A percentile compares a stretch with the other conserved stretches of the same genome.
phyloP scores from a whole-genome alignment of 2,329 filamentous ascomycete species.

The Hymenoscyphus salicellus region DNA sequence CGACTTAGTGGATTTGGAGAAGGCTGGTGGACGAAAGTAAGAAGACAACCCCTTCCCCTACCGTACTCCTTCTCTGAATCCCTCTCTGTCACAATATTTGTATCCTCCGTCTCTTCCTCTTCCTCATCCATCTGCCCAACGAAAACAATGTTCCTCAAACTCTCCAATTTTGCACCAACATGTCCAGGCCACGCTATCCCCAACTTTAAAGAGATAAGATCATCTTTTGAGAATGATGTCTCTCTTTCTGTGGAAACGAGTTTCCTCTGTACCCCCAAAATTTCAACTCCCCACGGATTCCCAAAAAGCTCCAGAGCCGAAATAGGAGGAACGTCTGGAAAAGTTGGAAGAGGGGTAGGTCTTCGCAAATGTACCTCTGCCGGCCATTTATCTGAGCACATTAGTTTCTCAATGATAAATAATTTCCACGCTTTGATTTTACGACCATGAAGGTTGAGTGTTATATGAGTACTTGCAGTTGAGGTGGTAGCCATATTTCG shows the following conservation, averaged over 20 bases:
- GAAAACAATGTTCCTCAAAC: not conserved
- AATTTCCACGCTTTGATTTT: not conserved
- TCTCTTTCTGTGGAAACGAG: not conserved
- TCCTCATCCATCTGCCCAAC: not conserved
- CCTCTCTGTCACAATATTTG: too few relatives aligned
- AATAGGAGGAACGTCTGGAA: too few relatives aligned
- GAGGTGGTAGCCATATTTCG: not conserved
- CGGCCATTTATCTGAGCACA: not conserved
- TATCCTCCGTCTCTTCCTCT: not conserved
- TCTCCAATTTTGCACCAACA: not conserved
- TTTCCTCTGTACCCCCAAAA: not conserved
- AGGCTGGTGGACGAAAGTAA: not conserved
- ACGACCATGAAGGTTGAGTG: not conserved
- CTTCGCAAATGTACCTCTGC: not conserved
- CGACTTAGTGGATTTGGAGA: too few relatives aligned
- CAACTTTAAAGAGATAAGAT: not conserved
- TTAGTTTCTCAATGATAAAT: not conserved
- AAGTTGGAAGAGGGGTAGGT: not conserved
- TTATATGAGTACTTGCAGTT: not conserved
- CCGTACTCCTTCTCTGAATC: not conserved
- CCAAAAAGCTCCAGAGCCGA: too few relatives aligned
- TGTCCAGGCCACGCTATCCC: not conserved
- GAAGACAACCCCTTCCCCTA: not conserved
- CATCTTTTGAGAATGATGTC: not conserved
- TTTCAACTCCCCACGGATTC: too few relatives aligned